phyloP scores from a whole-genome alignment of 2,329 filamentous ascomycete genomes.

The Botryosphaeria dothidea region DNA sequence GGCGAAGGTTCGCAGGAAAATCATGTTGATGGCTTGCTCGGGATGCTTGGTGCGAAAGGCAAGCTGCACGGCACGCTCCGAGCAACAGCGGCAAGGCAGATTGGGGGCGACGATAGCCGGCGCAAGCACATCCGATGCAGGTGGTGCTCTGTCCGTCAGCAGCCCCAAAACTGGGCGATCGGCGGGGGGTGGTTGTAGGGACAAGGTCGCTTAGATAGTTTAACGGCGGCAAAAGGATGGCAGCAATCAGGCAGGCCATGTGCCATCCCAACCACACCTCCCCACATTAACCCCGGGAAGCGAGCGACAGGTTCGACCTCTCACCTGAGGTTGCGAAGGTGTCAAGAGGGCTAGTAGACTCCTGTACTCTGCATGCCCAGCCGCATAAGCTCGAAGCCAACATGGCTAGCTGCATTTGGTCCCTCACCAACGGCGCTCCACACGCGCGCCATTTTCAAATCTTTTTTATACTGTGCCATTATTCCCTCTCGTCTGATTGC shows the following conservation, averaged over 20 bases:
- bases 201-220: conserved; percentile 7
- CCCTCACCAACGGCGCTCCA: background rate
- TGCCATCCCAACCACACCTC: background rate
- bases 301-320: background rate
- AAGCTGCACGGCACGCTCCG: conserved; percentile 3
- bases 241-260: conserved; percentile 5
- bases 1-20: background rate
- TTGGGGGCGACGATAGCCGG: conserved; percentile 13
- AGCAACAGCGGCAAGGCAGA: background rate
- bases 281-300: background rate
- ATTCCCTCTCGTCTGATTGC: background rate
- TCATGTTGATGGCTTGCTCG: background rate
- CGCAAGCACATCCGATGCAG: conserved; percentile 9
- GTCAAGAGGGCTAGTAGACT: background rate
- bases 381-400: conserved; percentile 10
- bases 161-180: conserved; percentile 1
- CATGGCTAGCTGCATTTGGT: conserved; percentile 2
- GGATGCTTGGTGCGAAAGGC: background rate
- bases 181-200: background rate
- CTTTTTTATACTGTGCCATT: background rate
- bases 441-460: background rate
- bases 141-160: background rate
- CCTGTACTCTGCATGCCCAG: background rate
- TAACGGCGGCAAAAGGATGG: conserved; percentile 1
- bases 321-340: background rate